A percentile compares a stretch with the other conserved stretches of the same genome.
These are phyloP conservation scores for Mortierella sp. DNA, from an alignment of 371 early-diverging fungal genomes.

Conservation along the genomic window DNA sequence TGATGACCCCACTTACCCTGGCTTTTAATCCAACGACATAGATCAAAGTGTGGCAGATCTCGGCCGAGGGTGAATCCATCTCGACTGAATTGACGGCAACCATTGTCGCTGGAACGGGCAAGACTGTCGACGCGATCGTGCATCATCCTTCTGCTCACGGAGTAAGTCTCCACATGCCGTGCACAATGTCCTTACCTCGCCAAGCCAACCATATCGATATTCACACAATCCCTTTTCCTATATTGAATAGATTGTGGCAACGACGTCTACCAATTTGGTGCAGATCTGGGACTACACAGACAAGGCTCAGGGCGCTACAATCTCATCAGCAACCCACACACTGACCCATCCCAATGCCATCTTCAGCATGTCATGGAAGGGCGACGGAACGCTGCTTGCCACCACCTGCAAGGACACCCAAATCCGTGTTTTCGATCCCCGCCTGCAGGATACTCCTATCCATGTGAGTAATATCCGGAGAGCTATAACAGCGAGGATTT, in stretches of 20 bases:
- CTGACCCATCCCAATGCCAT: conserved; percentile 57
- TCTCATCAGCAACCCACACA: conserved; percentile 25
- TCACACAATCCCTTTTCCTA: not conserved
- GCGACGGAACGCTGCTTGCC: conserved; percentile 72
- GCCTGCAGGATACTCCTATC: conserved; percentile 52
- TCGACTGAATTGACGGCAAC: conserved; percentile 21
- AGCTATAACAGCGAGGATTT: not conserved
- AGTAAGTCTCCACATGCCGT: conserved; percentile 33
- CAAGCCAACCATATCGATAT: not conserved
- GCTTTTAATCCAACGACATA: conserved; percentile 6
- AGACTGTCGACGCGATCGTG: conserved; percentile 62
- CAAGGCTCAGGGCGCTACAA: conserved; percentile 54
- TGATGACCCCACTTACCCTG: not conserved
- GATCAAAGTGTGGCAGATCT: conserved; percentile 61
- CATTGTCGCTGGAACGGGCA: conserved; percentile 52
- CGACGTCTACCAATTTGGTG: conserved; percentile 65
- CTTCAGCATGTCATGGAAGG: conserved; percentile 72
- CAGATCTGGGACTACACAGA: conserved; percentile 78
- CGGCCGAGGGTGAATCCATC: conserved; percentile 17
- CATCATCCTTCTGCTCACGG: conserved; percentile 73
- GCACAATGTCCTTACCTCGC: not conserved
- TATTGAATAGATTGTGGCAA: conserved; percentile 45
- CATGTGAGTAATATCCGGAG: conserved; percentile 23
- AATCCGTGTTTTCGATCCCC: conserved; percentile 75
- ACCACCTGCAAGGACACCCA: conserved; percentile 68